Conservation (phyloP, 352 stramenopile species). For the Phytophthora capsici region DNA sequence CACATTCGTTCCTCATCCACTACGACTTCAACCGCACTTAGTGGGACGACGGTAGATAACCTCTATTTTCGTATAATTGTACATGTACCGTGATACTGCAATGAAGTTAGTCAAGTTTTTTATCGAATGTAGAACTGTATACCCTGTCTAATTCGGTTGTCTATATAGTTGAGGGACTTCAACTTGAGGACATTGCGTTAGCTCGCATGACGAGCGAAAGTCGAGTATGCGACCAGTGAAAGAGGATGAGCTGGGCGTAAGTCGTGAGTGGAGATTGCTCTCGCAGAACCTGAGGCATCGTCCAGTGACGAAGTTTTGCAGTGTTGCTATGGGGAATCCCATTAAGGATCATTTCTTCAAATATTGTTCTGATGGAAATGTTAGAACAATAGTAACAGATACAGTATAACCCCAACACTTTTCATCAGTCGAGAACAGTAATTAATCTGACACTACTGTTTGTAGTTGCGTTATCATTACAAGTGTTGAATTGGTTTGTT, state of each 20-base stretch:
- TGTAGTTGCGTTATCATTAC: too few relatives aligned
- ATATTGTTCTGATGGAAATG: too few relatives aligned
- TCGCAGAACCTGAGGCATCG: neutral
- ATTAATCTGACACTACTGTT: too few relatives aligned
- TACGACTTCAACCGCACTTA: slow-evolving; percentile 21
- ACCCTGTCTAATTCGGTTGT: neutral
- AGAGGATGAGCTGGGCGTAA: neutral
- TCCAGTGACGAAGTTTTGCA: too few relatives aligned
- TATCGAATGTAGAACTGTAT: neutral
- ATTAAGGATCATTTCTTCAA: too few relatives aligned
- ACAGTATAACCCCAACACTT: too few relatives aligned
- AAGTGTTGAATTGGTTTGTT: too few relatives aligned
- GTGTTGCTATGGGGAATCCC: too few relatives aligned
- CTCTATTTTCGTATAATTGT: neutral
- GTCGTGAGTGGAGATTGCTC: neutral
- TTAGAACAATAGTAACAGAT: too few relatives aligned
- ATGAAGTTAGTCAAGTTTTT: too few relatives aligned
- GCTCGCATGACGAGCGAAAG: slow-evolving; percentile 2
- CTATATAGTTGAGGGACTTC: neutral
- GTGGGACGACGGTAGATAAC: neutral
- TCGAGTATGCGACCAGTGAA: slow-evolving; percentile 1
- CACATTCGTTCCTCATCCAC: neutral
- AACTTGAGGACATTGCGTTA: slow-evolving; percentile 4
- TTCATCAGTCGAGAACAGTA: too few relatives aligned
- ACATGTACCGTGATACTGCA: too few relatives aligned